Base-by-base conservation (phyloP, 495 filamentous ascomycete species). In the Articulospora tetracladia region DNA sequence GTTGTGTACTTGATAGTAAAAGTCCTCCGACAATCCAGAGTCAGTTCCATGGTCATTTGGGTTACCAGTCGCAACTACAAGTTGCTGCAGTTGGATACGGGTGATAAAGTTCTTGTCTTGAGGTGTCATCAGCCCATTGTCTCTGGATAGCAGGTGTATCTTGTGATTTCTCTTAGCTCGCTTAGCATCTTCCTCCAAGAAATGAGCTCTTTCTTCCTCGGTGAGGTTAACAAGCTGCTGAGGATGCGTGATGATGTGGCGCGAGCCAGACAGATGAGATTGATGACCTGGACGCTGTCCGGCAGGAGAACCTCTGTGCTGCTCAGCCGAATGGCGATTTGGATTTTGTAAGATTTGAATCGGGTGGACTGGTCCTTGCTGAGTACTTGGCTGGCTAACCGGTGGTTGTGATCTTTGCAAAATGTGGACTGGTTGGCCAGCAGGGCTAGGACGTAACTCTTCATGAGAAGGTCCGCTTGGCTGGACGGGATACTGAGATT, bases 31-130 rank as follows among this genome's bases (percentile, higher is more conserved):
- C 20, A 96, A 73, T 7, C 88, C 85, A 55, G 89, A 85, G 65
- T 96, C 92, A 0, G 86, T 84, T 41, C 91, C 87, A 26, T 85
- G 77, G 61, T 94, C 91, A 57, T 85, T 89, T 8, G 91, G 81
- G 68, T 91, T 92, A 12, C 93, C 93, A 47, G 92, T 93, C 30
- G 92, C 91, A 4, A 92, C 85, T 47, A 99, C 90, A 25, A 99
- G 82, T 67, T 98, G 95, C 70, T 98, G 95, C 39, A 99, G 79
- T 69, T 99, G 94, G 54, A 99, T 98, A 15, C 95, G 85, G 11
- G 95, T 97, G 59, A 99, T 94, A 70, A 97, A 99, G 68, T 97
- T 99, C 79, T 99, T 99, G 73, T 99, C 94, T 69, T 96, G 92
- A 1, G 95, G 95, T 20, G 95, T 98, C 94, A 99, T 99, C 57